Evolutionary conservation across 2,329 filamentous ascomycete species (phyloP).

Genomic region (Didymella pomorum): DNA sequence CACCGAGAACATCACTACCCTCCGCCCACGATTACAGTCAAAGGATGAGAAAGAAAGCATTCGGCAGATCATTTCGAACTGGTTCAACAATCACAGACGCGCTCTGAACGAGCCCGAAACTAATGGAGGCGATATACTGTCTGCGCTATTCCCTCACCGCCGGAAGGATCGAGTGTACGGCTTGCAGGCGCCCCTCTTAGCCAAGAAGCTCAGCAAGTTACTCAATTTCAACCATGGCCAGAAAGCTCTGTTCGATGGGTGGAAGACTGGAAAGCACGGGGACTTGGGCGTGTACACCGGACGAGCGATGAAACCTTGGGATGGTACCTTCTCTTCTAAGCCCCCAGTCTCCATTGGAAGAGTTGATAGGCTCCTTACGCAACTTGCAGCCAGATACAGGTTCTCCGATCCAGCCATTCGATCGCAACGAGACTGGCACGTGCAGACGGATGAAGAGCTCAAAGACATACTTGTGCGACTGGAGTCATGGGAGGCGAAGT

Average conservation of each 20-base stretch:
- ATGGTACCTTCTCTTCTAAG: constrained; percentile 47
- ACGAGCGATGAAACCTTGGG: constrained; percentile 68
- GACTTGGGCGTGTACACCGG: constrained; percentile 79
- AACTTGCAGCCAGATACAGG: constrained; percentile 70
- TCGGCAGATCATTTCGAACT: constrained; percentile 61
- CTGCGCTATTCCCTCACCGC: constrained; percentile 77
- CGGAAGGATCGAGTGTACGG: constrained; percentile 80
- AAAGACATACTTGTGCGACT: constrained; percentile 54
- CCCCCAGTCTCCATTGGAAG: constrained; percentile 69
- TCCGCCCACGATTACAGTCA: constrained; percentile 52
- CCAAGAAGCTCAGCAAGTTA: constrained; percentile 71
- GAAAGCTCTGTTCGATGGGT: constrained; percentile 68
- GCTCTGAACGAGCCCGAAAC: constrained; percentile 66
- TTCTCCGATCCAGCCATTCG: constrained; percentile 71
- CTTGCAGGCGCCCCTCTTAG: constrained; percentile 68
- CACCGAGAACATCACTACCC: constrained; percentile 62
- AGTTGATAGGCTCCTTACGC: constrained; percentile 71
- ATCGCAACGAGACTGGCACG: constrained; percentile 28
- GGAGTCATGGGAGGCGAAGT: constrained; percentile 77
- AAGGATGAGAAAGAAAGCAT: constrained; percentile 37
- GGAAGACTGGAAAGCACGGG: constrained; percentile 64
- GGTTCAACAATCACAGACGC: constrained; percentile 72
- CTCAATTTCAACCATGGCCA: constrained; percentile 71
- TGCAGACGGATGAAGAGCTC: constrained; percentile 37
- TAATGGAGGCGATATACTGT: constrained; percentile 71